These are phyloP conservation scores for Parietichytrium sp. DNA, from an alignment of 108 stramenopile genomes.

Conservation along the genomic window DNA sequence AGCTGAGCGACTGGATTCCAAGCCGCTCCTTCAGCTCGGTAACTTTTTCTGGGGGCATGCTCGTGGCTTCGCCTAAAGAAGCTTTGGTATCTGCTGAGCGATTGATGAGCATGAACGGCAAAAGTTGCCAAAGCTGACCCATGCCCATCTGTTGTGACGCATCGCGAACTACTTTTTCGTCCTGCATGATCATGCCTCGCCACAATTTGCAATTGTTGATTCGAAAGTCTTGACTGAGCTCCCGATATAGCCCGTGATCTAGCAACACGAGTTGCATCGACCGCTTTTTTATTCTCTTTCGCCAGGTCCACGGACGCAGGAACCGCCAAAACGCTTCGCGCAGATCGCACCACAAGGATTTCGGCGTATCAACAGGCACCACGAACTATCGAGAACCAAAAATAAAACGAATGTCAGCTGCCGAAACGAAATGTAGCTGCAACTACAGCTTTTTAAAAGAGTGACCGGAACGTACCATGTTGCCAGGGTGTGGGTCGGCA, in stretches of 20 bases:
- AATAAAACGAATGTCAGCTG: too few relatives aligned
- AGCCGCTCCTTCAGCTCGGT: not conserved
- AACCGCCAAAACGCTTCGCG: too few relatives aligned
- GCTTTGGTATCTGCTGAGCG: slow-evolving; percentile 1
- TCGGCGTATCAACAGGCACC: too few relatives aligned
- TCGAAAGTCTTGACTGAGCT: not conserved
- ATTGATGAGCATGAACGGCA: slow-evolving; percentile 5
- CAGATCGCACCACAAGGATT: too few relatives aligned
- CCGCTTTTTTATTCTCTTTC: not conserved
- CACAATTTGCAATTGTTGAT: not conserved
- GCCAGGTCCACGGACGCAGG: too few relatives aligned
- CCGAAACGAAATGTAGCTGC: too few relatives aligned
- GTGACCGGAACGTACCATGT: not conserved
- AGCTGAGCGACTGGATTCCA: not conserved
- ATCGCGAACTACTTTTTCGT: not conserved
- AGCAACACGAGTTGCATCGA: not conserved
- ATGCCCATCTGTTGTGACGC: slow-evolving; percentile 9
- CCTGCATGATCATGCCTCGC: not conserved
- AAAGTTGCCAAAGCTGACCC: not conserved
- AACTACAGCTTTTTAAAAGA: not conserved
- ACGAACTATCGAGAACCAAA: too few relatives aligned
- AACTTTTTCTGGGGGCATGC: not conserved
- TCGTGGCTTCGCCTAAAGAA: not conserved
- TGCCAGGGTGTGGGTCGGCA: slow-evolving; percentile 19
- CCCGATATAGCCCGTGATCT: slow-evolving; percentile 25